Percentiles rank a stretch among this genome's conserved stretches.
Conservation (phyloP, 2,329 filamentous ascomycete species). For the Penicillium fuscoglaucum region DNA sequence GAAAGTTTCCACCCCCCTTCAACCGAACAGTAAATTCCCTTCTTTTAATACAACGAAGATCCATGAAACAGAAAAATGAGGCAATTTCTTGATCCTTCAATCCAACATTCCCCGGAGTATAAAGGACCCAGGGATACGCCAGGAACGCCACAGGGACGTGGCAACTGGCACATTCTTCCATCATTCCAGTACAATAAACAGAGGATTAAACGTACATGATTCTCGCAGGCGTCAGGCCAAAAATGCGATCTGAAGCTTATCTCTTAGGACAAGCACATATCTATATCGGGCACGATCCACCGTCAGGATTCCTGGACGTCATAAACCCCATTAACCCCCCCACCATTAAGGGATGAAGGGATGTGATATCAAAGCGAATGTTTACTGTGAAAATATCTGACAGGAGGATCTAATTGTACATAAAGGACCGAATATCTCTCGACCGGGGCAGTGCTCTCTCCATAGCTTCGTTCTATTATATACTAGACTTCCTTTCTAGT, state of each 20-base stretch:
- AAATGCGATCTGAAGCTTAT: constrained; percentile 21
- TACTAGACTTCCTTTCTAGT: neutral
- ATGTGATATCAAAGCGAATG: constrained; percentile 11
- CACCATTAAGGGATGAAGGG: constrained; percentile 20
- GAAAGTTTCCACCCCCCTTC: neutral
- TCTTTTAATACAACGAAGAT: neutral
- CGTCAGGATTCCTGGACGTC: constrained; percentile 22
- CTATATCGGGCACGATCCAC: constrained; percentile 4
- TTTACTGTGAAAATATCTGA: constrained; percentile 8
- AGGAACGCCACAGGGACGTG: constrained; percentile 9
- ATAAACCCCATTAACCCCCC: constrained; percentile 1
- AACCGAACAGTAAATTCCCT: neutral
- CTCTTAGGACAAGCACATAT: neutral
- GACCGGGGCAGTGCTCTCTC: no score
- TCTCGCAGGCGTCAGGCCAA: neutral
- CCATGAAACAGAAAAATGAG: neutral
- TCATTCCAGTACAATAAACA: constrained; percentile 23
- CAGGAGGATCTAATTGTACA: constrained; percentile 5
- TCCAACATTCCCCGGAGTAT: constrained; percentile 22
- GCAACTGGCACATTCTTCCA: constrained; percentile 23
- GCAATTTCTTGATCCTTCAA: neutral
- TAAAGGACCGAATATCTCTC: constrained; percentile 6
- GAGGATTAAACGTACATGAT: neutral
- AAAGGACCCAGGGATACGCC: constrained; percentile 19
- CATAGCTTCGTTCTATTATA: neutral